Base-by-base conservation (phyloP, 306 rosid genomes). In the Hippophae gyantsensis region DNA sequence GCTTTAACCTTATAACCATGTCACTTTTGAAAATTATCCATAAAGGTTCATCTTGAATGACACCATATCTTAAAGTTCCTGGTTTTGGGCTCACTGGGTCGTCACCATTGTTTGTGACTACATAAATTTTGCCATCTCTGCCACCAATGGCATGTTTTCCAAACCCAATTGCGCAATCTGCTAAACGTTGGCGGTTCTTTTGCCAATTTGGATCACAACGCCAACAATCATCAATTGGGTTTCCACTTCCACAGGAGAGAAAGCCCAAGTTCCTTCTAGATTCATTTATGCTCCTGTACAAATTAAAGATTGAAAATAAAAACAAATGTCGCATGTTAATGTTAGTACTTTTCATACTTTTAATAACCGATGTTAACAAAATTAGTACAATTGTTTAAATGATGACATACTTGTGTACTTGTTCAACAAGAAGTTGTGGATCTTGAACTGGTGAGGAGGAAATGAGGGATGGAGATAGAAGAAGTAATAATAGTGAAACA, bases 181-280 rank as follows among this genome's bases (percentile, higher is more conserved):
- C 99, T 0, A 92, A 62, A 3, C 86, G 68, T 63, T 83, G 61
- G 0, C 95, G 63, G 65, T 92, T 92, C 56, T 73, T 82, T 43
- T 67, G 86, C 99, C 99, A 92, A 2, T 85, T 78, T 3, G 73
- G 57, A 61, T 87, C 96, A 50, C 99, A 92, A 56, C 89, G 71
- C 99, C 99, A 92, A 64, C 99, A 92, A 63, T 92, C 99, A 56
- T 92, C 99, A 18, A 92, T 85, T 7, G 95, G 90, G 69, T 92
- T 92, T 1, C 96, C 96, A 0, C 68, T 80, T 4, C 76, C 83
- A 26, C 99, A 92, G 5, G 99, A 85, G 5, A 87, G 78, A 68
- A 62, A 85, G 12, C 75, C 99, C 54, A 92, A 26, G 18, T 68
- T 82, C 48, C 99, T 78, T 44, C 95, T 74, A 0, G 86, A 81